phyloP scores from a whole-genome alignment of 2,329 filamentous ascomycete species.

The Talaromyces rugulosus region DNA sequence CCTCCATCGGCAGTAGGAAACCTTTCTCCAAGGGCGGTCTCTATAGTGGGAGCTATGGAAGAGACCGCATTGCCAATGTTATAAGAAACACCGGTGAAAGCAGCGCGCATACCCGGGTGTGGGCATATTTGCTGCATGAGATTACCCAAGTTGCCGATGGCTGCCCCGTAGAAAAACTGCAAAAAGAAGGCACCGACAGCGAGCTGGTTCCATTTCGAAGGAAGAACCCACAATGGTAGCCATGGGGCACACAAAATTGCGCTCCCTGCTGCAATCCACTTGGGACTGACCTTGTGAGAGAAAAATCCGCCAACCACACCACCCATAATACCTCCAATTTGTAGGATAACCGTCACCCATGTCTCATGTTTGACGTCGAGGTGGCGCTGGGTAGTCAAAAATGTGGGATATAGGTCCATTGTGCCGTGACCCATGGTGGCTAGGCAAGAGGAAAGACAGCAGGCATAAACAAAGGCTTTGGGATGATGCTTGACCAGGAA shows the following conservation, averaged over 20 bases:
- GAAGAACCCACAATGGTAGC: constrained; percentile 6
- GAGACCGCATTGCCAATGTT: constrained; percentile 9
- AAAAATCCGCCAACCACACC: background rate
- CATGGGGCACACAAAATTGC: constrained; percentile 1
- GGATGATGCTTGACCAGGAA: constrained; percentile 3
- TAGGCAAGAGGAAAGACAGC: background rate
- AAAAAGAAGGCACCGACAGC: constrained; percentile 10
- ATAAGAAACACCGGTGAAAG: constrained; percentile 6
- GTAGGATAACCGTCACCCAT: constrained; percentile 2
- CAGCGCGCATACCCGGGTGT: constrained; percentile 8
- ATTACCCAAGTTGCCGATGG: constrained; percentile 8
- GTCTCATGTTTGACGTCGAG: constrained; percentile 1
- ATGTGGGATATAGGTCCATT: constrained; percentile 8
- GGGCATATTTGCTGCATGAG: constrained; percentile 9
- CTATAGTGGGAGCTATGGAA: constrained; percentile 4
- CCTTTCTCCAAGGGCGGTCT: background rate
- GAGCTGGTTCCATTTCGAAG: constrained; percentile 1
- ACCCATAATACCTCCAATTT: constrained; percentile 3
- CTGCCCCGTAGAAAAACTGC: constrained; percentile 8
- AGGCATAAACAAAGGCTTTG: constrained; percentile 2
- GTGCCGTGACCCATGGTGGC: constrained; percentile 13
- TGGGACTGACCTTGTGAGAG: constrained; percentile 2
- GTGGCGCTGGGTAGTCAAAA: background rate
- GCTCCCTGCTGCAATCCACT: constrained; percentile 3
- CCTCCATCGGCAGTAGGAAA: background rate